A percentile compares a stretch with the other conserved stretches of the same genome.
Evolutionary conservation across 805 yeast species (phyloP).

Genomic region (Brettanomyces naardenensis): DNA sequence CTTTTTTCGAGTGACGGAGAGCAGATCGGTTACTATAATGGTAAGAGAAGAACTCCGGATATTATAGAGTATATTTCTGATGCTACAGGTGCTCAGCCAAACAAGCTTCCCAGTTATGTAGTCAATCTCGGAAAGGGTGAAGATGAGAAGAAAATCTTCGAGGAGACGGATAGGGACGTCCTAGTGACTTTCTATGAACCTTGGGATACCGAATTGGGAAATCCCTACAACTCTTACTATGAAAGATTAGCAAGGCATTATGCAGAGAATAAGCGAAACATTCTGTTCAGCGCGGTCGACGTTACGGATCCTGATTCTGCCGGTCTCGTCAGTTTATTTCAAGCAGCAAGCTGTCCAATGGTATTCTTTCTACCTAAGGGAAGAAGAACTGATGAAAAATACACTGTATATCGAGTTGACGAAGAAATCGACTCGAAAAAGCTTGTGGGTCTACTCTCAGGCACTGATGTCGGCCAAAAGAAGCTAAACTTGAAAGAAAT

Average conservation of each 20-base stretch:
- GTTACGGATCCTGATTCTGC: slow-evolving; percentile 21
- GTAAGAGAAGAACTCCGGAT: slow-evolving; percentile 25
- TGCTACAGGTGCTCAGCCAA: slow-evolving; percentile 27
- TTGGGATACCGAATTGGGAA: slow-evolving; percentile 28
- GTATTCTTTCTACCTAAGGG: slow-evolving; percentile 18
- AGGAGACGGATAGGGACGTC: slow-evolving; percentile 12
- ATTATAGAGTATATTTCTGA: slow-evolving; percentile 25
- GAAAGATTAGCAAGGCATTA: slow-evolving; percentile 23
- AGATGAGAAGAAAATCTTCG: slow-evolving; percentile 9
- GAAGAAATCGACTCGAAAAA: slow-evolving; percentile 19
- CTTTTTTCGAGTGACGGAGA: slow-evolving; percentile 36
- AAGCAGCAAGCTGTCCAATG: slow-evolving; percentile 26
- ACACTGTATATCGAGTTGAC: slow-evolving; percentile 11
- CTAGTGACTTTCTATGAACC: slow-evolving; percentile 30
- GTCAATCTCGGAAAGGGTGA: background rate
- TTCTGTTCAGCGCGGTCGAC: slow-evolving; percentile 28
- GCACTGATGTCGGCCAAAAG: slow-evolving; percentile 23
- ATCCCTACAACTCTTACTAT: slow-evolving; percentile 23
- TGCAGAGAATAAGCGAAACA: slow-evolving; percentile 3
- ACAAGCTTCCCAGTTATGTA: slow-evolving; percentile 7
- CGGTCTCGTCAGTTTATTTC: slow-evolving; percentile 19
- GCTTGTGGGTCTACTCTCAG: slow-evolving; percentile 21
- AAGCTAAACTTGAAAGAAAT: slow-evolving; percentile 19
- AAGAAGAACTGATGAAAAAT: slow-evolving; percentile 8
- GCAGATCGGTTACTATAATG: slow-evolving; percentile 30